Base-by-base conservation (phyloP, 139 green algal species). In the Dunaliella sp. region DNA sequence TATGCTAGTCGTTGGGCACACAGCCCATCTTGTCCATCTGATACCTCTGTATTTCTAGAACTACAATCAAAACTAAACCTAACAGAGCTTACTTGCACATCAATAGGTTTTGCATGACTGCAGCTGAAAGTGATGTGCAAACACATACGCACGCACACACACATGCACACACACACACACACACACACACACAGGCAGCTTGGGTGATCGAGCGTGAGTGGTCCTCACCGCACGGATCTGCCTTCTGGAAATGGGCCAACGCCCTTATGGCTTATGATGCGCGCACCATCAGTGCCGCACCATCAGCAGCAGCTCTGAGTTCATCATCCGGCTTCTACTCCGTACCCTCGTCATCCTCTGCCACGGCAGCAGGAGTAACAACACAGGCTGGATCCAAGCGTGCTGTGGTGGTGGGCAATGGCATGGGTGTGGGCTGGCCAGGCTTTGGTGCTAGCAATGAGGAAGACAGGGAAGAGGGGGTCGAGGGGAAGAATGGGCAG, bases 151-250 rank as follows among this genome's bases (percentile, higher is more conserved):
- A n/a, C n/a, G n/a, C n/a, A n/a, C n/a, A n/a, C n/a, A n/a, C n/a
- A n/a, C n/a, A n/a, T n/a, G n/a, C n/a, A n/a, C n/a, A n/a, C n/a
- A n/a, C n/a, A 7, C 48, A 65, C 16, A 16, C 48, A 65, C 48
- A 26, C 48, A 7, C 48, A 7, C 48, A 65, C 16, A 65, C 48
- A 16, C 16, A 65, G 48, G 92, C 88, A 26, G 91, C 91, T 2
- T 95, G 92, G 92, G 83, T 65, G 3, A 77, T 94, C 24, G 87
- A 89, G 76, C 76, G 82, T 24, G 88, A 92, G 84, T 92, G 75
- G 35, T 74, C 89, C 36, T 65, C 57, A 26, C 91, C 88, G 3
- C 92, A 95, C 83, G 92, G 92, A 24, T 28, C 83, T 21, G 87
- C 86, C 30, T 95, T 93, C 84, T 88, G 89, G 87, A 33, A 38